A percentile compares a stretch with the other conserved stretches of the same genome.
Conservation (phyloP, 2,329 filamentous ascomycete species). For the Colletotrichum lini region DNA sequence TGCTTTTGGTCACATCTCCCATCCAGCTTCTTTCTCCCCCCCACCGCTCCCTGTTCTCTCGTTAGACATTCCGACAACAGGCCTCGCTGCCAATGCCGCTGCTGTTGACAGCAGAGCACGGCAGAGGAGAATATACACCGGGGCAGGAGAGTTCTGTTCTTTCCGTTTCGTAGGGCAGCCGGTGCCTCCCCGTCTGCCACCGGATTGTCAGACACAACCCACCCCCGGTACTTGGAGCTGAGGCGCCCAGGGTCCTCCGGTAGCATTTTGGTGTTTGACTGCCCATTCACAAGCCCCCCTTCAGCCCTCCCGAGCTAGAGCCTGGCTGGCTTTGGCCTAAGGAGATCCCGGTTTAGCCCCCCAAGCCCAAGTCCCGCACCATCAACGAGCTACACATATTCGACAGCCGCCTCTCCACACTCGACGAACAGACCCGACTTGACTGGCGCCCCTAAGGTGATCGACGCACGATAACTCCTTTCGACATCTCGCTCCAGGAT, state of each 20-base stretch:
- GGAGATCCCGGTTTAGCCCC: conserved; percentile 50
- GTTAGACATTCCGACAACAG: conserved; percentile 32
- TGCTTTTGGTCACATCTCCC: conserved; percentile 36
- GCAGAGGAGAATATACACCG: not conserved
- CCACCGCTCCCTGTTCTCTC: conserved; percentile 15
- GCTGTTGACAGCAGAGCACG: conserved; percentile 13
- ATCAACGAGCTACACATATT: conserved; percentile 43
- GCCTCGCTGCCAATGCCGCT: not conserved
- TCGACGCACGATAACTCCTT: conserved; percentile 43
- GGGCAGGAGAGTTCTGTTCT: not conserved
- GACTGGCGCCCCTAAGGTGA: conserved; percentile 38
- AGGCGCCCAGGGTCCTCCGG: conserved; percentile 40
- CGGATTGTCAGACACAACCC: conserved; percentile 33
- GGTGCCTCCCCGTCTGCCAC: conserved; percentile 18
- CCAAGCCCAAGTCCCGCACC: conserved; percentile 41
- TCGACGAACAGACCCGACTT: conserved; percentile 29
- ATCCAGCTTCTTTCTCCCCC: conserved; percentile 25
- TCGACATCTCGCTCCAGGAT: conserved; percentile 39
- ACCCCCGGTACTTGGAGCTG: conserved; percentile 41
- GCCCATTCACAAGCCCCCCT: conserved; percentile 46
- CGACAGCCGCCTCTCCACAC: conserved; percentile 41
- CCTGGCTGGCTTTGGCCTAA: conserved; percentile 47
- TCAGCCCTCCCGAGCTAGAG: conserved; percentile 58
- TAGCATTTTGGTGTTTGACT: conserved; percentile 32
- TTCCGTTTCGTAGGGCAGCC: conserved; percentile 29